Evolutionary conservation across 2,329 filamentous ascomycete species (phyloP), one percentile per base, ranked within the genome.

Genomic region (Botrytis aclada): DNA sequence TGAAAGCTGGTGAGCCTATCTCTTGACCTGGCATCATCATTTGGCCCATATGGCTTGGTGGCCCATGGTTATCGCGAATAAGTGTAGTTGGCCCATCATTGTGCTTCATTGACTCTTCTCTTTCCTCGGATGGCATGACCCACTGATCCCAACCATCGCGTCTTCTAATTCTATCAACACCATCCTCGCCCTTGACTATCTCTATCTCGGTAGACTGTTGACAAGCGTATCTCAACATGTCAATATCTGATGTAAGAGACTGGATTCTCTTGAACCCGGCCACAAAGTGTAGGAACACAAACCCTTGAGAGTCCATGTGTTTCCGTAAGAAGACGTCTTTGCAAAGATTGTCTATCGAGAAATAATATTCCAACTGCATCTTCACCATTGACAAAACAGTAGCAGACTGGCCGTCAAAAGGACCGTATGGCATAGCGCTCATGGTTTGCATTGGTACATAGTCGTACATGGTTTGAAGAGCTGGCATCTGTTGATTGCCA

Each of bases 251-350:
- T 0, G 91, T 92, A 43, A 97, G 83, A 41, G 88, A 84, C 82
- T 90, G 91, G 80, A 97, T 91, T 74, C 96, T 91, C 82, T 93
- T 94, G 86, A 99, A 99, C n/a, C 86, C 87, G 34, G 92, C 88
- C 77, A 99, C 91, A 73, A 97, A 88, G 47, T 88, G 86, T 69
- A 99, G 84, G 69, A 89, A 90, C 22, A 98, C 95, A 80, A 95
- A 98, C 29, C 96, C 96, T 81, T 98, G 93, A 1, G 92, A 93
- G 81, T 99, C 95, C 96, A 99, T 98, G 78, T 95, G 91, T 79
- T 89, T 90, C 73, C 96, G 91, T 74, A 99, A 86, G 82, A 90
- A 98, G 79, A 93, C 87, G 80, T 99, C 96, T 83, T 97, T 98
- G 86, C 93, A 93, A 67, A 98, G 87, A 81, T 99, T 99, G 80